Percentiles rank a stretch among this genome's conserved stretches.
Conservation (phyloP, 805 yeast species). For the Candida vartiovaarae region DNA sequence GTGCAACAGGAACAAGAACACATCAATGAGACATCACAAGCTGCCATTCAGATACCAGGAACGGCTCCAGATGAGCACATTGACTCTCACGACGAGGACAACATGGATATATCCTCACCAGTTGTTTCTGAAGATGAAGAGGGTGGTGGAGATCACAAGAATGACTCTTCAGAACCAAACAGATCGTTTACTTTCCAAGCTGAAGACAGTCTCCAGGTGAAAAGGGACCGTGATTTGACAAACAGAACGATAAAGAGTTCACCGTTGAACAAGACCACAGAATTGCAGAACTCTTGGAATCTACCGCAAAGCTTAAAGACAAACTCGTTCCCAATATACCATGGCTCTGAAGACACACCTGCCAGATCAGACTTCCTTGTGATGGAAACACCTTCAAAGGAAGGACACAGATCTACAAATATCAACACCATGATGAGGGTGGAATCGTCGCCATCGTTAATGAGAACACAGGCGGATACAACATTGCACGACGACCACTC, state of each 20-base stretch:
- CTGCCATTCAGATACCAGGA: conserved; percentile 20
- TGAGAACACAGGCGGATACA: not conserved
- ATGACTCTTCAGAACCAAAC: conserved; percentile 2
- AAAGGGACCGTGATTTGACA: conserved; percentile 3
- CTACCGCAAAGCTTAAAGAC: not conserved
- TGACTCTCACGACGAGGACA: not conserved
- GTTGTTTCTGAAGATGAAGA: conserved; percentile 22
- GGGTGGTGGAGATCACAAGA: not conserved
- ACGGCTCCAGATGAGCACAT: conserved; percentile 18
- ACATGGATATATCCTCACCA: conserved; percentile 9
- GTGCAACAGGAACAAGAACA: not conserved
- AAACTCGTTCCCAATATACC: not conserved
- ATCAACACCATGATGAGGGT: not conserved
- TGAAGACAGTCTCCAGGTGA: conserved; percentile 19
- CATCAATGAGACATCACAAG: conserved; percentile 5
- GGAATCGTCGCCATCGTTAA: not conserved
- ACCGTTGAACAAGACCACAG: not conserved
- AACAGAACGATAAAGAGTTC: not conserved
- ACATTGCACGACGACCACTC: not conserved
- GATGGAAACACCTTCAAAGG: conserved; percentile 6
- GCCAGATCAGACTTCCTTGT: conserved; percentile 4
- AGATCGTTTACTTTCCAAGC: conserved; percentile 9
- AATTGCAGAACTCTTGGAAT: not conserved
- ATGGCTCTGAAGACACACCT: not conserved
- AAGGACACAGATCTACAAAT: not conserved